A percentile compares a stretch with the other conserved stretches of the same genome.
These are phyloP conservation scores for Didymella glomerata DNA, from an alignment of 2,329 filamentous ascomycete species.

Conservation along the genomic window DNA sequence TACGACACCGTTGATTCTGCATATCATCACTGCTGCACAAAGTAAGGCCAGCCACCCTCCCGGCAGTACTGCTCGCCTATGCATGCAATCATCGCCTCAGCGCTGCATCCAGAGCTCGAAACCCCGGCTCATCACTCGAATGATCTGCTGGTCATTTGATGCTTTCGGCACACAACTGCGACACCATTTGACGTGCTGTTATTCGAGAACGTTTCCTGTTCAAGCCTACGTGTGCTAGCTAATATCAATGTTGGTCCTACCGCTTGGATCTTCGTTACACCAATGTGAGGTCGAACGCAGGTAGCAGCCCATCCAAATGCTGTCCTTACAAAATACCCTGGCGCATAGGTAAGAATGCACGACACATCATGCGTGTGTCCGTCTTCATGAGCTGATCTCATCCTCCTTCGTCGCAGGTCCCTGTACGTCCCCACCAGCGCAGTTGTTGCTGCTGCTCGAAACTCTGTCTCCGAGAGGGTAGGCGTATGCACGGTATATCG, in stretches of 20 bases:
- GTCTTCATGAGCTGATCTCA: constrained; percentile 5
- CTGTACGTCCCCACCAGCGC: not conserved
- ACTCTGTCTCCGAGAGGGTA: not conserved
- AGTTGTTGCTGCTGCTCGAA: constrained; percentile 1
- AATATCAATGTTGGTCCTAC: constrained; percentile 1
- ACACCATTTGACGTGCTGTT: not conserved
- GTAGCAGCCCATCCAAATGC: constrained; percentile 1
- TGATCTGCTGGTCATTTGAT: constrained; percentile 19
- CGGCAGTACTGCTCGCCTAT: constrained; percentile 4
- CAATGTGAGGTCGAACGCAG: constrained; percentile 2
- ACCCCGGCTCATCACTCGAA: constrained; percentile 13
- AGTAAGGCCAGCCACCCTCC: not conserved
- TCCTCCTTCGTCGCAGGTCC: not conserved
- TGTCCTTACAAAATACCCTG: not conserved
- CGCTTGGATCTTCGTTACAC: constrained; percentile 6
- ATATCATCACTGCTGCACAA: constrained; percentile 3
- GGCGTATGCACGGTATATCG: constrained; percentile 12
- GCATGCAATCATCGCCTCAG: constrained; percentile 15
- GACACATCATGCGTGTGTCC: not conserved
- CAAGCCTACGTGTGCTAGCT: constrained; percentile 10
- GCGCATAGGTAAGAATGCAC: constrained; percentile 11
- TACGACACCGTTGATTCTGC: constrained; percentile 12
- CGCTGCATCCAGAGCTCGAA: constrained; percentile 12
- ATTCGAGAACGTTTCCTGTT: constrained; percentile 10
- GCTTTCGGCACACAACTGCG: constrained; percentile 8